Conservation (phyloP, 768 basidiomycete genomes). For the Lepiota brunneoincarnata region DNA sequence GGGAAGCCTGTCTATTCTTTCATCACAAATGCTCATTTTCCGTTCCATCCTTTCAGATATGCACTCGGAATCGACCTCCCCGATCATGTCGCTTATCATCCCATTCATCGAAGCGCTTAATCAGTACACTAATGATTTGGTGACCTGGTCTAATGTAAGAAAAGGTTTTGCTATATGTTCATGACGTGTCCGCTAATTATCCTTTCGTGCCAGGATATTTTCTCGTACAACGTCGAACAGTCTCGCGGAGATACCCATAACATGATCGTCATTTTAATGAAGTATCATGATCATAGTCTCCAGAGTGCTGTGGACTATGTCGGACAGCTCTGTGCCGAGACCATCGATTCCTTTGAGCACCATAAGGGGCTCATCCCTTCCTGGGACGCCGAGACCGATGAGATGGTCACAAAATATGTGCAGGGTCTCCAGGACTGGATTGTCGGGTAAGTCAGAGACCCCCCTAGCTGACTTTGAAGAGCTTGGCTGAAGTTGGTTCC, state of each 20-base stretch:
- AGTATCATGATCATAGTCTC: conserved; percentile 50
- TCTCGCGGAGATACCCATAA: conserved; percentile 68
- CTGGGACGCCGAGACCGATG: conserved; percentile 61
- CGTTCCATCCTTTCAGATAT: conserved; percentile 36
- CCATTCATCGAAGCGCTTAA: conserved; percentile 57
- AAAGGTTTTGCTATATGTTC: conserved; percentile 2
- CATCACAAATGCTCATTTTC: conserved; percentile 3
- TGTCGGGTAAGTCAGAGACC: conserved; percentile 44
- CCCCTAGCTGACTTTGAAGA: not conserved
- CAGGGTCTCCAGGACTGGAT: conserved; percentile 71
- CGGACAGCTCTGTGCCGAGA: conserved; percentile 55
- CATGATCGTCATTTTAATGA: conserved; percentile 71
- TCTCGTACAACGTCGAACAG: conserved; percentile 76
- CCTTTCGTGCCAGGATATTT: conserved; percentile 61
- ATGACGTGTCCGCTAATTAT: conserved; percentile 6
- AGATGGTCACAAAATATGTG: conserved; percentile 55
- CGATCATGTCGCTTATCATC: conserved; percentile 66
- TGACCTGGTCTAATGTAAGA: conserved; percentile 81
- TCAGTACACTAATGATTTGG: conserved; percentile 71
- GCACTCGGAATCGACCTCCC: conserved; percentile 69
- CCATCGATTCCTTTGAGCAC: conserved; percentile 50
- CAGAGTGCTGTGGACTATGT: conserved; percentile 65
- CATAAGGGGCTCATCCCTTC: conserved; percentile 51
- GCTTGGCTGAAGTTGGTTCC: not conserved
- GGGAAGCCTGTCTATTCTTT: not conserved